Evolutionary conservation across 2,329 filamentous ascomycete genomes (phyloP).

Genomic region (Emmonsiellopsis sp.): DNA sequence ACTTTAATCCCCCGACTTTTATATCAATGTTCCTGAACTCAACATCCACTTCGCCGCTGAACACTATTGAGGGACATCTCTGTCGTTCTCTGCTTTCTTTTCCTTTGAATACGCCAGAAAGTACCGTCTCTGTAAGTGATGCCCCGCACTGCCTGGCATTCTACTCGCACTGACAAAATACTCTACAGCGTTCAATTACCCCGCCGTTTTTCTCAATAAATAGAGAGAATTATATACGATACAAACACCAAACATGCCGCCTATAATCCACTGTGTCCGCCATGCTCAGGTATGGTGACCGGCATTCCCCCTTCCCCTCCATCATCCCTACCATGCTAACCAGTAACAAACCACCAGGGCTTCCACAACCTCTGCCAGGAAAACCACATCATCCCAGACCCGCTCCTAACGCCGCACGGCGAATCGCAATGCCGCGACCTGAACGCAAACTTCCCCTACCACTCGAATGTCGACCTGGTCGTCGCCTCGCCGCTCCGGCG

Average conservation of each 20-base stretch:
- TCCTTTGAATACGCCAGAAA: too few relatives aligned
- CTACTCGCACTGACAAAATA: too few relatives aligned
- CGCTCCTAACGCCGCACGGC: slow-evolving; percentile 67
- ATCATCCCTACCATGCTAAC: background rate
- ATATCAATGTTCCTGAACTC: background rate
- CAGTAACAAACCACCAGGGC: slow-evolving; percentile 43
- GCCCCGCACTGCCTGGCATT: too few relatives aligned
- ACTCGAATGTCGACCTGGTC: slow-evolving; percentile 57
- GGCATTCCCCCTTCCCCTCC: background rate
- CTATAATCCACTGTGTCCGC: slow-evolving; percentile 36
- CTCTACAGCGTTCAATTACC: too few relatives aligned
- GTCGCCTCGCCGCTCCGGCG: slow-evolving; percentile 72
- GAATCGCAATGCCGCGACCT: slow-evolving; percentile 63
- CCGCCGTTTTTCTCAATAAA: background rate
- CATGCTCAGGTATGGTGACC: slow-evolving; percentile 34
- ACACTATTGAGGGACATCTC: slow-evolving; percentile 1
- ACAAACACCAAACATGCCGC: slow-evolving; percentile 24
- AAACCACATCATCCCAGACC: slow-evolving; percentile 68
- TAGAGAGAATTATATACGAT: background rate
- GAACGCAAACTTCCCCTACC: slow-evolving; percentile 53
- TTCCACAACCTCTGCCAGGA: slow-evolving; percentile 66
- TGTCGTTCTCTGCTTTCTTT: background rate
- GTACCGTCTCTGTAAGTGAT: too few relatives aligned
- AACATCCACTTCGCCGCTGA: background rate
- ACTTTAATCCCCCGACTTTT: background rate